phyloP scores from a whole-genome alignment of 768 basidiomycete species.

The Clitopilus passeckerianus region DNA sequence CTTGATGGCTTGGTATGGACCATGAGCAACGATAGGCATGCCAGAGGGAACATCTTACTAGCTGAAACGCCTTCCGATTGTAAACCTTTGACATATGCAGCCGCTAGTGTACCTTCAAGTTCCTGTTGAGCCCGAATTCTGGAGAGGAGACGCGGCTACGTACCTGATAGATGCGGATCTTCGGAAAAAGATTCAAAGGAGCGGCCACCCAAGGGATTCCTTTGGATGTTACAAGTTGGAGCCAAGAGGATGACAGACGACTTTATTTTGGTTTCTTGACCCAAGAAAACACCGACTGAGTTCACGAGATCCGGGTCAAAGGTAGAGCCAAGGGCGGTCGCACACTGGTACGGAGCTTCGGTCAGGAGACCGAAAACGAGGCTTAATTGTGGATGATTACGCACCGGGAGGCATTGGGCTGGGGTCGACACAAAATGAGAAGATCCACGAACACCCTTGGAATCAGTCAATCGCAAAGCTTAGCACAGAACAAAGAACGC shows the following conservation, averaged over 20 bases:
- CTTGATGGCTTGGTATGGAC: conserved; percentile 46
- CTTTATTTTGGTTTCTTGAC: conserved; percentile 60
- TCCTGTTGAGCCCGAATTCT: conserved; percentile 1
- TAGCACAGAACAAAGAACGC: no score
- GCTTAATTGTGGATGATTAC: conserved; percentile 8
- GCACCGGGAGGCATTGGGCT: conserved; percentile 60
- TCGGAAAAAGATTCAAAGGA: conserved; percentile 73
- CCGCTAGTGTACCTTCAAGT: conserved; percentile 47
- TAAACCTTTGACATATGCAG: conserved; percentile 65
- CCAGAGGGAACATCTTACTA: conserved; percentile 21
- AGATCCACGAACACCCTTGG: conserved; percentile 62
- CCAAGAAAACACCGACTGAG: conserved; percentile 55
- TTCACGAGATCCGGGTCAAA: conserved; percentile 58
- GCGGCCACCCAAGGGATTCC: conserved; percentile 55
- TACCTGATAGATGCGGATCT: conserved; percentile 64
- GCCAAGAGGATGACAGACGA: conserved; percentile 56
- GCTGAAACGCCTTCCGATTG: conserved; percentile 64
- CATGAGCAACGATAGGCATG: neutral
- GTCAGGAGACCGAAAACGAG: neutral
- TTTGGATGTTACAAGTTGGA: conserved; percentile 74
- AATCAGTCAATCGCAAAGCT: no score
- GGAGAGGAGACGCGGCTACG: conserved; percentile 3
- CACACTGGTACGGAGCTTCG: conserved; percentile 33
- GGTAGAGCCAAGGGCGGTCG: conserved; percentile 65
- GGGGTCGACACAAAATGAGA: conserved; percentile 62